Percentiles rank a stretch among this genome's conserved stretches.
Conservation (phyloP, 441 rosid genomes). For the Brassica balearica region DNA sequence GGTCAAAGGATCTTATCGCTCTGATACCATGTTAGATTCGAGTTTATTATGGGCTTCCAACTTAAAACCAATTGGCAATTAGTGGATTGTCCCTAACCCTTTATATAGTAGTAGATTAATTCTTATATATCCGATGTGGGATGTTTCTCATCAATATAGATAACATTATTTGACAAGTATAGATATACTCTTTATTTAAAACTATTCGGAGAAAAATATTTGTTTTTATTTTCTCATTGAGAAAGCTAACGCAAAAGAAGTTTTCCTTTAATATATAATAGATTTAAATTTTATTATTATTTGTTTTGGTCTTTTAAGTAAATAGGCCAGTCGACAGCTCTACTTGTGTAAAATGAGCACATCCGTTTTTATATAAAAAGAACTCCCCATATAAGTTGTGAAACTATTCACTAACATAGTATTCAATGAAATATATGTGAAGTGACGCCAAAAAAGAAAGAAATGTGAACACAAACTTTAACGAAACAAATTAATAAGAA, state of each 20-base stretch:
- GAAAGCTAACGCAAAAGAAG: conserved; percentile 19
- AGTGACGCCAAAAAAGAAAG: conserved; percentile 12
- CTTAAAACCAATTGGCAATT: too few species aligned
- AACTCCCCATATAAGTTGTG: not conserved
- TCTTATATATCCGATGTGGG: too few species aligned
- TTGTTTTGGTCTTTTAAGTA: not conserved
- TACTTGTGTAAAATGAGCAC: not conserved
- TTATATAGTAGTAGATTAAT: too few species aligned
- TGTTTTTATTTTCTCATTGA: not conserved
- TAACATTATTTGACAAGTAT: not conserved
- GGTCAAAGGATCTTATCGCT: too few species aligned
- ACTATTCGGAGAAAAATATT: not conserved
- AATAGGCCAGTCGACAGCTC: conserved; percentile 29
- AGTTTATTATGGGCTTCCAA: too few species aligned
- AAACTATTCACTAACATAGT: conserved; percentile 9
- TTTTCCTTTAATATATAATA: conserved; percentile 9
- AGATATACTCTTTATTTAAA: not conserved
- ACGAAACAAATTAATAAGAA: not conserved
- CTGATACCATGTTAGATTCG: too few species aligned
- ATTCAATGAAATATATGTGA: conserved; percentile 26
- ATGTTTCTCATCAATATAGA: too few species aligned
- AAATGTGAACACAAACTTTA: conserved; percentile 20
- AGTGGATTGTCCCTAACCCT: too few species aligned
- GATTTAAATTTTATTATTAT: not conserved
- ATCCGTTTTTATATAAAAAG: conserved; percentile 12